These are phyloP conservation scores for Lactarius sp. DNA, from an alignment of 768 basidiomycete genomes.

Conservation along the genomic window DNA sequence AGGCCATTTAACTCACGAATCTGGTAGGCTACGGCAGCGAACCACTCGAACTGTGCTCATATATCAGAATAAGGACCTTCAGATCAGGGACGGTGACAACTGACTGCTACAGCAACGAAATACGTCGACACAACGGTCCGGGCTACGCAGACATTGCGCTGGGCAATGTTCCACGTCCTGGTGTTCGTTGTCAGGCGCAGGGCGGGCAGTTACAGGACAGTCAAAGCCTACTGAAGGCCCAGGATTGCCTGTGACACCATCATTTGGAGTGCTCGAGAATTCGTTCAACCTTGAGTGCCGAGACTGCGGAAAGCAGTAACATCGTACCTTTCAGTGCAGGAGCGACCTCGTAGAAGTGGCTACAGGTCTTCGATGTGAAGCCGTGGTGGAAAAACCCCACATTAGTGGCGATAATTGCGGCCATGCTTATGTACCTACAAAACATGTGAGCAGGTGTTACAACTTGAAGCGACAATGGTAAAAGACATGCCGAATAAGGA, in stretches of 20 bases:
- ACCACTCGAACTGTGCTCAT: constrained; percentile 46
- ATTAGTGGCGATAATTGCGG: constrained; percentile 47
- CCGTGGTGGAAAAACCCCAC: constrained; percentile 51
- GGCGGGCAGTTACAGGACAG: background rate
- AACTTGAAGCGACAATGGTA: background rate
- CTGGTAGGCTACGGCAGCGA: constrained; percentile 48
- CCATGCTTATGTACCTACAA: constrained; percentile 44
- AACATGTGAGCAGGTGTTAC: background rate
- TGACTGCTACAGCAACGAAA: constrained; percentile 40
- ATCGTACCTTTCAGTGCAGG: constrained; percentile 57
- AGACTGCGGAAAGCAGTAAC: background rate
- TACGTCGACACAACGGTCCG: constrained; percentile 39
- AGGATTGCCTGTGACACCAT: constrained; percentile 65
- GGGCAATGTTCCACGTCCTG: constrained; percentile 56
- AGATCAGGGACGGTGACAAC: constrained; percentile 30
- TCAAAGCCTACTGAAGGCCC: constrained; percentile 45
- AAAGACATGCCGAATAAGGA: constrained; percentile 16
- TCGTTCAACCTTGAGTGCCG: background rate
- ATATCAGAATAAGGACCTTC: background rate
- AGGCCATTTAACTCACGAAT: constrained; percentile 38
- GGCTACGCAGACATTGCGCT: constrained; percentile 41
- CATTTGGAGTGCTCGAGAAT: constrained; percentile 47
- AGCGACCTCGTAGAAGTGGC: constrained; percentile 45
- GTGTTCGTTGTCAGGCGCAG: constrained; percentile 5
- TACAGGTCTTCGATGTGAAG: constrained; percentile 47